Evolutionary conservation across 1,284 basidiomycete species (phyloP), one percentile per base, ranked within the genome.

Genomic region (Neonothopanus nambi): DNA sequence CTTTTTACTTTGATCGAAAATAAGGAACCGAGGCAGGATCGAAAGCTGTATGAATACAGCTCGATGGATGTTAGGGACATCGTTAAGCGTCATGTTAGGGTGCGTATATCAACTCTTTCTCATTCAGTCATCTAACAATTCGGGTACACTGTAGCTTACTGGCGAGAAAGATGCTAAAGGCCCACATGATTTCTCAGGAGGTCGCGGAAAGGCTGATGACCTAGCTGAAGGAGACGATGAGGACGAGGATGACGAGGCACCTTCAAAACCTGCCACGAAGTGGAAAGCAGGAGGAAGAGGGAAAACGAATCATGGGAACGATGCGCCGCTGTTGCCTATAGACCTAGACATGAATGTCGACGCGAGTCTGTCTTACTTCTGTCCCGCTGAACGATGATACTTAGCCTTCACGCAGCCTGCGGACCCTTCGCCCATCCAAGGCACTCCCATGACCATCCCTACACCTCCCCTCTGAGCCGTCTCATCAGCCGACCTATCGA

Each of bases 11-110:
- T n/a, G n/a, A n/a, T n/a, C n/a, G n/a, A n/a, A 51, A 72, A 74
- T 57, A 68, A 73, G 57, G 67, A 68, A 18, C 67, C 69, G 45
- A 75, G 74, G 17, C 75, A 76, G 55, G 72, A 75, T 60, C 71
- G 75, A 58, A 81, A 80, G 63, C 71, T 81, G 24, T 79, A 77
- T 61, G 76, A 80, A 65, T 80, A 79, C 63, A 74, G 73, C 60
- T 78, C 76, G 5, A 69, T 69, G 18, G 75, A 77, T 57, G 68
- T 74, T 52, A 65, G 70, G 56, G 59, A 62, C 48, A 74, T 77
- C 52, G 65, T 80, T 24, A 65, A 74, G 42, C 70, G 76, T 38
- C 78, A 81, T 63, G 60, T 77, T 7, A 70, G 77, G 51, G 80
- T 82, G 58, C 57, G 74, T 64, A 12, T 11, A 35, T 43, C 47